Base-by-base conservation (phyloP, 768 basidiomycete species). In the Calocybe indica region DNA sequence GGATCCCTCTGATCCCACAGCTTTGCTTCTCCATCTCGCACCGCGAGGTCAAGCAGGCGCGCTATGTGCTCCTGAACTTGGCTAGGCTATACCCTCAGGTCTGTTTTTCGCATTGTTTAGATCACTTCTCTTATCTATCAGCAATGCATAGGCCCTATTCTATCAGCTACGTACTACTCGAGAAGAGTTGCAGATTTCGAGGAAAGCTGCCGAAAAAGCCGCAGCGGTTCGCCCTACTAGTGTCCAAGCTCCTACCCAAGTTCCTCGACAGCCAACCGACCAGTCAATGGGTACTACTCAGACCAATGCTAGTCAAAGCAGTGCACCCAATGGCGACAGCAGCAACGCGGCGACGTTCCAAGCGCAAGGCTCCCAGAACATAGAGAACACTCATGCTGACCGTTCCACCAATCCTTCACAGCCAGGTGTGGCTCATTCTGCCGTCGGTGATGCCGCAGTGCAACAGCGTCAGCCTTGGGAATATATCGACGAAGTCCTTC, bases 1-100 rank as follows among this genome's bases (percentile, higher is more conserved):
- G 96, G 96, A 94, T 99, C 56, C 89, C 95, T 1, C 72, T 97
- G 48, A 92, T 96, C 39, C 96, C 96, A 3, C 95, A 99, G 59
- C 77, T 99, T 7, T 84, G 92, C 53, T 64, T 88, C 46, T 94
- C 95, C 1, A 75, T 99, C 36, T 87, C 88, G 1, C 86, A 94
- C 51, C 80, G 92, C 32, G 96, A 99, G 65, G 85, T 92, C 37
- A 92, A 91, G 58, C 92, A 94, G 61, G 94, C 93, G 3, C 80
- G 92, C 13, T 85, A 87, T 61, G 79, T 99, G 39, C 73, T 99
- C 35, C 72, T 93, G 50, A 90, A 89, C 52, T 77, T 99, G 41
- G 93, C 94, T 14, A 90, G 93, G 64, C 71, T 82, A 51, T 95
- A 82, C 66, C 96, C 96, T 37, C 96, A 99, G 79, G 94, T 83